Evolutionary conservation across 331 rosid genomes (phyloP).

Genomic region (Stylosanthes scabra): DNA sequence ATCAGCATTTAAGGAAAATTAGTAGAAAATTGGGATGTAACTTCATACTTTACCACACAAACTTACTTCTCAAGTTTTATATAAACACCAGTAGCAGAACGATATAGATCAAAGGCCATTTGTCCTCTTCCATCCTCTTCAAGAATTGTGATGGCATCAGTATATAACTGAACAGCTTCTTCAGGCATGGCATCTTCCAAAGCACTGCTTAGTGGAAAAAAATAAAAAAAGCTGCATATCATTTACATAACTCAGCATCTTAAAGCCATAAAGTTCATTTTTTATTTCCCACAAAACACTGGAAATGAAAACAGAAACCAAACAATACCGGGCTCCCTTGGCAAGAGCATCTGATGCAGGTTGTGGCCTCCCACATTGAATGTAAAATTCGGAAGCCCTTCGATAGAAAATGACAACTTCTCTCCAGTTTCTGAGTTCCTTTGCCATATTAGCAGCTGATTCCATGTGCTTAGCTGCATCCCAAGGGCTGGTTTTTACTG

Average conservation of each 20-base stretch:
- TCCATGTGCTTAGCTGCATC: conserved; percentile 90
- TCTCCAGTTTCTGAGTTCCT: conserved; percentile 69
- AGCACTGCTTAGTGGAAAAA: conserved; percentile 55
- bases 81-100: conserved; percentile 61
- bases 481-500: conserved; percentile 63
- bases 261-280: neutral
- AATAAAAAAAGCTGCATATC: too few species aligned
- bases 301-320: neutral
- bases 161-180: conserved; percentile 72
- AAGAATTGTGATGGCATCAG: conserved; percentile 71
- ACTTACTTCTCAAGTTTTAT: conserved; percentile 79
- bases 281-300: too few species aligned
- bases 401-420: conserved; percentile 70
- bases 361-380: conserved; percentile 71
- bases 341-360: conserved; percentile 85
- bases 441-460: conserved; percentile 76
- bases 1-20: neutral
- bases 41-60: conserved; percentile 15
- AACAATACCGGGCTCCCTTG: conserved; percentile 73
- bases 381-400: conserved; percentile 76
- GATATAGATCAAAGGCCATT: conserved; percentile 81
- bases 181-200: conserved; percentile 73
- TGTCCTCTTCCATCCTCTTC: conserved; percentile 81
- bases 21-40: neutral
- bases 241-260: conserved; percentile 14